Evolutionary conservation across 257 asterid genomes (phyloP).

Genomic region (Echites panduratus): DNA sequence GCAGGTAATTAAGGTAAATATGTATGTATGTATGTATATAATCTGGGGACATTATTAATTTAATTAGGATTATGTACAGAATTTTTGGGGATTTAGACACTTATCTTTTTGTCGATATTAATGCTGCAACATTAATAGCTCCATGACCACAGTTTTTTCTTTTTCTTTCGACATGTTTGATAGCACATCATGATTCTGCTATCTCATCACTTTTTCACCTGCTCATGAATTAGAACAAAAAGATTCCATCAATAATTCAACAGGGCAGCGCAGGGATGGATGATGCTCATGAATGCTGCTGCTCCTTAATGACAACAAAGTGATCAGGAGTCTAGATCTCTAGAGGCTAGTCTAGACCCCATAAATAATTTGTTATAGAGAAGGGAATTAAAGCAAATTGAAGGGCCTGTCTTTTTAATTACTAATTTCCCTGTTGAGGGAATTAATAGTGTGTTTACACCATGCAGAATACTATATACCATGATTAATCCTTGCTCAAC

Average conservation of each 20-base stretch:
- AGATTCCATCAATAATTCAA: constrained; percentile 21
- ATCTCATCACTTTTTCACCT: constrained; percentile 9
- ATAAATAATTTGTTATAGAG: no score
- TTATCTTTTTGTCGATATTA: neutral
- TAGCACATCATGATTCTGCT: constrained; percentile 17
- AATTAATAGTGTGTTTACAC: no score
- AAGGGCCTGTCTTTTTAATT: no score
- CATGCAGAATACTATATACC: no score
- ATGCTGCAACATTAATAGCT: constrained; percentile 4
- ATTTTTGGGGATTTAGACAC: no score
- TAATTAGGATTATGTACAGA: neutral
- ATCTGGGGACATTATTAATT: constrained; percentile 1
- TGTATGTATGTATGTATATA: no score
- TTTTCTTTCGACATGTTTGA: constrained; percentile 6
- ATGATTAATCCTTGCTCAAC: neutral
- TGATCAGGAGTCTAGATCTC: constrained; percentile 1
- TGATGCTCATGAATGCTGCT: constrained; percentile 11
- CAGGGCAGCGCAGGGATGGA: no score
- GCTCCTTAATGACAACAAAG: constrained; percentile 13
- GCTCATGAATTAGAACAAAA: constrained; percentile 24
- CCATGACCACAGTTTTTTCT: neutral
- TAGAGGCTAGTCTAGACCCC: neutral
- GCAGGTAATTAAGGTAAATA: neutral
- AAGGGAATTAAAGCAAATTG: no score
- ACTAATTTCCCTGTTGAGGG: no score